Evolutionary conservation across 257 asterid genomes (phyloP), one percentile per base, ranked within the genome.

Genomic region (Solanum microdontum): DNA sequence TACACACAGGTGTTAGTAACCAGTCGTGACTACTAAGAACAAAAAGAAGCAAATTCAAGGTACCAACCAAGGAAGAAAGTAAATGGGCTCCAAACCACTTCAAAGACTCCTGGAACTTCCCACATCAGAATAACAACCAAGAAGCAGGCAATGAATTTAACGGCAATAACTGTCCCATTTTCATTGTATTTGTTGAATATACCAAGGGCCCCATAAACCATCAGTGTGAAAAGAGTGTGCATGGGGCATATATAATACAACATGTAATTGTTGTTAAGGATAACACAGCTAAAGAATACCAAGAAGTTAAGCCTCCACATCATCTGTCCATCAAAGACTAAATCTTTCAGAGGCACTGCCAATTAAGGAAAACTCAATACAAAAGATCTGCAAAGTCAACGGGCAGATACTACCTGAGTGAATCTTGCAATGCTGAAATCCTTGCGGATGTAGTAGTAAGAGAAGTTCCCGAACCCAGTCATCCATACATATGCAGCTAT

Each of bases 391-490:
- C 84, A 15, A 45, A 80, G 39, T 51, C 75, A 62, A 86, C 83
- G 30, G 58, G 68, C 77, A 80, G 55, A 86, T 55, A 86, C 66
- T 87, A 95, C 98, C 96, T 93, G 98, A 74, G 94, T 92, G 88
- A 95, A 96, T 89, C 98, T 93, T 68, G 95, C 93, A 84, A 95
- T 88, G 89, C 98, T 93, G 90, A 96, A 96, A 92, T 96, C 99
- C 91, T 95, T 93, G 86, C 95, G 95, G 90, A 95, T 90, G 91
- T 94, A 95, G 90, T 96, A 94, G 89, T 96, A 96, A 36, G 98
- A 95, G 93, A 96, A 96, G 88, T 96, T 95, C 83, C 99, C 99
- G 55, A 95, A 96, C 86, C 99, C 99, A 64, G 98, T 95, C 99
- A 96, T 96, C 98, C 99, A 95, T 75, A 96, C 98, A 86, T 96